phyloP scores from a whole-genome alignment of 164 flowering plant species.

The Stephania yunnanensis region DNA sequence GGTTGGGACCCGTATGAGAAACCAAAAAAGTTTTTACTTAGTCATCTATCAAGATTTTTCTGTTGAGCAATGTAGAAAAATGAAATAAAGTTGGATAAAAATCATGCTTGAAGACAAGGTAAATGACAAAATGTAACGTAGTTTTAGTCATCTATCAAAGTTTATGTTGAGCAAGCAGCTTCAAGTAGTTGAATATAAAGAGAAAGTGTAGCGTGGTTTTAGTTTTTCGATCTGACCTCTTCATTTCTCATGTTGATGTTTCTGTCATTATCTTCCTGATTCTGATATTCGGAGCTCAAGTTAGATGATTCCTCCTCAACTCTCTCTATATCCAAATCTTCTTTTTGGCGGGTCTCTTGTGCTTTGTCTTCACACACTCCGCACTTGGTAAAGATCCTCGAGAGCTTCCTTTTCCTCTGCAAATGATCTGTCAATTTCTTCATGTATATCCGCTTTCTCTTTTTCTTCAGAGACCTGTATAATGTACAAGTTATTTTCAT shows the following conservation, averaged over 20 bases:
- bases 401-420: conserved; percentile 1
- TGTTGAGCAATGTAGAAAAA: not conserved
- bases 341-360: not conserved
- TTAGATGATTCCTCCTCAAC: conserved; percentile 1
- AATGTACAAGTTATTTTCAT: not conserved
- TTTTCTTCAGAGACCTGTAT: not conserved
- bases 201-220: not conserved
- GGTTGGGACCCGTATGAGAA: too few species aligned
- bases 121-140: not conserved
- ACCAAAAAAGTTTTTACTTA: too few species aligned
- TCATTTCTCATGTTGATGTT: not conserved
- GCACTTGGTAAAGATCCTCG: not conserved
- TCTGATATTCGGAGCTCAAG: not conserved
- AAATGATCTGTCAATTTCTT: not conserved
- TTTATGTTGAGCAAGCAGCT: not conserved
- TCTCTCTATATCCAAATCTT: not conserved
- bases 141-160: not conserved
- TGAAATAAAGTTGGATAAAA: not conserved
- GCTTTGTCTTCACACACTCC: not conserved
- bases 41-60: too few species aligned
- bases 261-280: not conserved
- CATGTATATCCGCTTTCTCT: not conserved
- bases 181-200: not conserved
- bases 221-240: not conserved
- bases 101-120: not conserved